phyloP scores from a whole-genome alignment of 371 early-diverging fungal species.

The Rhizopus sp. region DNA sequence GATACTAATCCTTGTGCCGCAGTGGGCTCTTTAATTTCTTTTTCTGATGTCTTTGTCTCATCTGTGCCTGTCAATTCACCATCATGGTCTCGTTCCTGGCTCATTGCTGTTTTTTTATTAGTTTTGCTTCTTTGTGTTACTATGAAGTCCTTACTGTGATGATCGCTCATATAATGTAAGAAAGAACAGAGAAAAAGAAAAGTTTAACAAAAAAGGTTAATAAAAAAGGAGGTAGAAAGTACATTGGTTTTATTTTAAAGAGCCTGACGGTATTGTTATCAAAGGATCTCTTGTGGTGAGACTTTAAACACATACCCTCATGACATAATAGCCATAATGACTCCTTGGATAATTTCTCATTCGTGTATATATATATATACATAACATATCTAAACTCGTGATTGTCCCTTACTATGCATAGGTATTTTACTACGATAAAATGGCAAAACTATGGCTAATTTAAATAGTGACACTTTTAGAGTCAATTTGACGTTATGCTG shows the following conservation, averaged over 20 bases:
- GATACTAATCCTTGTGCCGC: conserved; percentile 33
- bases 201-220: neutral
- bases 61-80: no score
- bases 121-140: neutral
- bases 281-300: neutral
- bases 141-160: neutral
- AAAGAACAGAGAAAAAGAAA: neutral
- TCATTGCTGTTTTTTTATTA: neutral
- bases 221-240: neutral
- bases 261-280: neutral
- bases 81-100: neutral
- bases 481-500: no score
- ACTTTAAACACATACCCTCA: neutral
- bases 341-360: no score
- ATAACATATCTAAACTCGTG: no score
- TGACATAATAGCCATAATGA: neutral
- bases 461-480: no score
- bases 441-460: no score
- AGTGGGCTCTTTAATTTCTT: conserved; percentile 21
- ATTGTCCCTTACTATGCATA: no score
- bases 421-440: no score
- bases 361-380: no score
- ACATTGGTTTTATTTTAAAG: conserved; percentile 1
- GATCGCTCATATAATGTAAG: neutral
- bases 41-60: neutral